These are phyloP conservation scores for Metarhizium anisopliae DNA, from an alignment of 2,329 filamentous ascomycete genomes.

Conservation along the genomic window DNA sequence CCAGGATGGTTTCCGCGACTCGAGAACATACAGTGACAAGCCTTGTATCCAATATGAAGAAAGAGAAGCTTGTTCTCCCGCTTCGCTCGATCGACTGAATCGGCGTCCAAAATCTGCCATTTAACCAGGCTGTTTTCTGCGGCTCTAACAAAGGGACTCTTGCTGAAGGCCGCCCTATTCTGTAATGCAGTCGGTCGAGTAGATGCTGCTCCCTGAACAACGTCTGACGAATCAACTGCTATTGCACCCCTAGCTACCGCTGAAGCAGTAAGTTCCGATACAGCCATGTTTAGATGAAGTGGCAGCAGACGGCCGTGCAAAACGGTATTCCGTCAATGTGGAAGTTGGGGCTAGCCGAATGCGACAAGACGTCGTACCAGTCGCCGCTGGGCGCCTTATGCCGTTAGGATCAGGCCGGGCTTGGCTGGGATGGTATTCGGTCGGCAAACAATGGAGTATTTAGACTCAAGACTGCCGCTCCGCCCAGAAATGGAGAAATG, in stretches of 20 bases:
- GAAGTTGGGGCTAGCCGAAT: neutral
- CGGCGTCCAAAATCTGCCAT: slow-evolving; percentile 83
- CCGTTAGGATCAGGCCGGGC: neutral
- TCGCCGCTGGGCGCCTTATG: neutral
- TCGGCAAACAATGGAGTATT: neutral
- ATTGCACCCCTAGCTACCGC: slow-evolving; percentile 23
- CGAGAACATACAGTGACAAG: slow-evolving; percentile 73
- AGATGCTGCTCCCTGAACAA: slow-evolving; percentile 5
- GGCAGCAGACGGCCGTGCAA: neutral
- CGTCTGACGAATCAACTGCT: slow-evolving; percentile 8
- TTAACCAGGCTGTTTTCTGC: slow-evolving; percentile 76
- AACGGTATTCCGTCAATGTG: neutral
- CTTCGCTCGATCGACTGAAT: slow-evolving; percentile 68
- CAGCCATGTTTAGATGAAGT: slow-evolving; percentile 20
- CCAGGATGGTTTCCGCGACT: slow-evolving; percentile 7
- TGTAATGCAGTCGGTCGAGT: slow-evolving; percentile 16
- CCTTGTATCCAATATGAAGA: slow-evolving; percentile 87
- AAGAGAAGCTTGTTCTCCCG: slow-evolving; percentile 83
- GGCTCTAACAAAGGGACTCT: slow-evolving; percentile 53
- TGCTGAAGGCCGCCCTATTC: slow-evolving; percentile 28
- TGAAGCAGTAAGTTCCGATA: slow-evolving; percentile 28
- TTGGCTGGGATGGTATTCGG: neutral
- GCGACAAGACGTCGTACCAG: neutral
- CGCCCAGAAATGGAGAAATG: neutral
- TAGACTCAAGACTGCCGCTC: neutral